A percentile compares a stretch with the other conserved stretches of the same genome.
Evolutionary conservation across 768 basidiomycete genomes (phyloP).

Genomic region (Leccinum fibrillosum): DNA sequence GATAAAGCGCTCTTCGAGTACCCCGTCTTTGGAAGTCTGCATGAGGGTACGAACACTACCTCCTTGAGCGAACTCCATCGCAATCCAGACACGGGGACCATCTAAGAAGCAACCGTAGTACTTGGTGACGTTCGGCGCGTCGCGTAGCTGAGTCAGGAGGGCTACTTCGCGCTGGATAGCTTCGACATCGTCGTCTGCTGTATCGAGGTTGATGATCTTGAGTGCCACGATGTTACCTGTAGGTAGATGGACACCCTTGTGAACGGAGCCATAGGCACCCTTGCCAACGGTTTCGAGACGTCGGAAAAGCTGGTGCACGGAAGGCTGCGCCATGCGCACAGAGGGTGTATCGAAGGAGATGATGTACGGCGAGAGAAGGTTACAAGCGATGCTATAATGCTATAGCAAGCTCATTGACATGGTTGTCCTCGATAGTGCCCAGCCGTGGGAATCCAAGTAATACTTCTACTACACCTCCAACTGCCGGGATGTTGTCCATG

Average conservation of each 20-base stretch:
- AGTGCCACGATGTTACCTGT: conserved; percentile 90
- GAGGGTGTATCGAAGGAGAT: neutral
- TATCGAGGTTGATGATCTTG: conserved; percentile 99
- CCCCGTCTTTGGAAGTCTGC: conserved; percentile 74
- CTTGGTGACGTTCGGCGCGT: conserved; percentile 87
- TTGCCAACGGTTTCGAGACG: conserved; percentile 92
- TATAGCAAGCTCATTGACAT: neutral
- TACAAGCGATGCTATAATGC: neutral
- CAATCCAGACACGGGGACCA: conserved; percentile 97
- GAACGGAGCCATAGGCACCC: conserved; percentile 94
- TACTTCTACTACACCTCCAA: neutral
- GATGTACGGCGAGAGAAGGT: neutral
- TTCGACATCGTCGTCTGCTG: conserved; percentile 90
- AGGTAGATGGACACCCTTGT: conserved; percentile 81
- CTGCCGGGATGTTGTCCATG: conserved; percentile 9
- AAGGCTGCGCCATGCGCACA: conserved; percentile 43
- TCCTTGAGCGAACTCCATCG: conserved; percentile 96
- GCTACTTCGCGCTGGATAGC: conserved; percentile 97
- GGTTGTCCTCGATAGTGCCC: neutral
- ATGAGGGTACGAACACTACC: conserved; percentile 92
- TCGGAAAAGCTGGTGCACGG: conserved; percentile 77
- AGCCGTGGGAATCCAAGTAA: conserved; percentile 21
- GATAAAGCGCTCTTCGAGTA: conserved; percentile 87
- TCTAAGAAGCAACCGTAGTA: conserved; percentile 97
- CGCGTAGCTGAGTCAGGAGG: conserved; percentile 83